Evolutionary conservation across 2,329 filamentous ascomycete genomes (phyloP), one percentile per base, ranked within the genome.

Genomic region (Ascochyta viciae-villosae): DNA sequence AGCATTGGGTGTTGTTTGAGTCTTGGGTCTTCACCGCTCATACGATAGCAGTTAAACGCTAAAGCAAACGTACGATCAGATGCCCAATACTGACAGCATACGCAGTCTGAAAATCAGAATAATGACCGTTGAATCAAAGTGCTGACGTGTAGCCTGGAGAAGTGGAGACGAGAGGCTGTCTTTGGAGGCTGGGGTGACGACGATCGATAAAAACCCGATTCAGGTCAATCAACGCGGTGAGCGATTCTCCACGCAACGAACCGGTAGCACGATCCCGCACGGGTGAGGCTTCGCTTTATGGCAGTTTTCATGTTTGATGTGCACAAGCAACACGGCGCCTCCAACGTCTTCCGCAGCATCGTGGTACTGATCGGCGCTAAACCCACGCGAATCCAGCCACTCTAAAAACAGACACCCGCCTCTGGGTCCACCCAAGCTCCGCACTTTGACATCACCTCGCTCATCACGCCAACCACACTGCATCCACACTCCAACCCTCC

Each of bases 361-460:
- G 52, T 37, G 50, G 24, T 35, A 23, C 46, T 41, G 47, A 57
- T 51, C 54, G 43, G 33, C 54, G 43, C 48, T 48, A 52, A 46
- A 33, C 19, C 16, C 26, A 43, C 35, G 53, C 53, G 31, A 34
- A 26, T 26, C 29, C 47, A 31, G 54, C 48, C 54, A 43, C 43
- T 52, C 48, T 52, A 57, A 57, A 57, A 57, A 57, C 54, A 57
- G 54, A 49, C 43, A 42, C 38, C 19, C 43, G 48, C 54, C 53
- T 55, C 46, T 50, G 46, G 46, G 24, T 42, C 52, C 52, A 52
- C 49, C 12, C 41, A 44, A 40, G 33, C 35, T 45, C 41, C 40
- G 31, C 45, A n/a, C 8, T 34, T 56, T 51, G 37, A 51, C 53
- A 56, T 51, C 47, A 56, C 35, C 16, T 35, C 22, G 27, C 26